phyloP scores from a whole-genome alignment of 2,329 filamentous ascomycete genomes.

The Hymenoscyphus occultus region DNA sequence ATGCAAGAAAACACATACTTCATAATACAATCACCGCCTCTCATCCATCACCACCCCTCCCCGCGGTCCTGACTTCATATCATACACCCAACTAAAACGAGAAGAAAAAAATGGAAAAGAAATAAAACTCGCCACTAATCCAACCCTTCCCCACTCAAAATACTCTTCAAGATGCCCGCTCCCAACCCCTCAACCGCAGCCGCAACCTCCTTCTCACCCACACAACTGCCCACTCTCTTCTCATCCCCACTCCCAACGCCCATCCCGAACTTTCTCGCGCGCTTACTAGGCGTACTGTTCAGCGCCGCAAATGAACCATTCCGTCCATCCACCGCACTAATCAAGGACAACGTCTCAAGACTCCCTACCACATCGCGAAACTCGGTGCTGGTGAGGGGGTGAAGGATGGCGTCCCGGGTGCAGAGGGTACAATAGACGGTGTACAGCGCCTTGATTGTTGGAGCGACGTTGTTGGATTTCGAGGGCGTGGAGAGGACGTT shows the following conservation, averaged over 20 bases:
- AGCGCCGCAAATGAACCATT: conserved; percentile 61
- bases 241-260: conserved; percentile 62
- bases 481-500: conserved; percentile 53
- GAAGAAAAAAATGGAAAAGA: background rate
- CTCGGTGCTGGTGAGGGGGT: conserved; percentile 85
- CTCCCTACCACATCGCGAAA: conserved; percentile 91
- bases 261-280: conserved; percentile 53
- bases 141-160: conserved; percentile 49
- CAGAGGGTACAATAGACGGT: conserved; percentile 81
- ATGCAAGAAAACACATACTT: background rate
- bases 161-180: conserved; percentile 59
- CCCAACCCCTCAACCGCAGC: conserved; percentile 64
- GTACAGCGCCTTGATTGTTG: conserved; percentile 80
- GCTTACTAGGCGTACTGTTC: conserved; percentile 67
- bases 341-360: conserved; percentile 80
- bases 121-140: conserved; percentile 16
- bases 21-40: background rate
- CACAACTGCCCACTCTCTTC: conserved; percentile 72
- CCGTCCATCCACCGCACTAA: conserved; percentile 68
- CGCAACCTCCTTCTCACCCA: conserved; percentile 76
- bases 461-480: conserved; percentile 60
- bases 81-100: conserved; percentile 25
- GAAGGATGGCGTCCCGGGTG: conserved; percentile 81
- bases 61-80: background rate
- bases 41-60: background rate